A percentile compares a stretch with the other conserved stretches of the same genome.
These are phyloP conservation scores for Mycena sp. DNA, from an alignment of 1,284 basidiomycete genomes.

Conservation along the genomic window DNA sequence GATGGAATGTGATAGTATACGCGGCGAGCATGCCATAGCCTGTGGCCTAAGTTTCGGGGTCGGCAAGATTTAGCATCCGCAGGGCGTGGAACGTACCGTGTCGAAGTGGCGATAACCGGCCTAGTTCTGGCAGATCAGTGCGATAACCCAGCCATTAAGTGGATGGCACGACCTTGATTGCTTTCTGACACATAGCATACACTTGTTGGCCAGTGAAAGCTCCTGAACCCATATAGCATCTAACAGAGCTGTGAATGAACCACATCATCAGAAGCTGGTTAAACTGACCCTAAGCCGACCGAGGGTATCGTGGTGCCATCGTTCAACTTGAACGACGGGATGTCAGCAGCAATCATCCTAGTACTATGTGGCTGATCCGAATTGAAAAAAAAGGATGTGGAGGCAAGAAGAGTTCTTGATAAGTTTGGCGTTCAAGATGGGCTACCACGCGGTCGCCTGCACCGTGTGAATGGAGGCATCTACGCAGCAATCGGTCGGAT, in stretches of 20 bases:
- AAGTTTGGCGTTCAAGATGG: too few relatives aligned
- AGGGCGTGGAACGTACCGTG: slow-evolving; percentile 41
- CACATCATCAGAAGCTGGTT: neutral
- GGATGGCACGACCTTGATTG: slow-evolving; percentile 41
- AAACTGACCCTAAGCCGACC: slow-evolving; percentile 48
- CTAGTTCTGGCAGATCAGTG: slow-evolving; percentile 35
- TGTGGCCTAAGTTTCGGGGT: slow-evolving; percentile 5
- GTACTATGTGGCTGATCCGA: too few relatives aligned
- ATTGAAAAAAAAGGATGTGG: too few relatives aligned
- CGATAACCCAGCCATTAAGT: neutral
- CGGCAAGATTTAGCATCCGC: neutral
- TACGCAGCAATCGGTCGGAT: too few relatives aligned
- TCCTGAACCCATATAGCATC: slow-evolving; percentile 51
- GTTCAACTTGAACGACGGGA: slow-evolving; percentile 46
- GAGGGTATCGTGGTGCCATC: slow-evolving; percentile 48
- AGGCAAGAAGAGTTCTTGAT: too few relatives aligned
- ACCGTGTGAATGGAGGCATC: too few relatives aligned
- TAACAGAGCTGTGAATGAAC: slow-evolving; percentile 20
- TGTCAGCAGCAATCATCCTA: slow-evolving; percentile 14
- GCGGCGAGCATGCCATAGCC: slow-evolving; percentile 13
- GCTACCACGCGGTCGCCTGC: too few relatives aligned
- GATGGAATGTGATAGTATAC: neutral
- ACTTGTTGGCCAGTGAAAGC: slow-evolving; percentile 43
- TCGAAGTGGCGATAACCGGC: slow-evolving; percentile 54
- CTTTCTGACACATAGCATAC: slow-evolving; percentile 49